These are phyloP conservation scores for Globisporangium alternatum DNA, from an alignment of 352 stramenopile species.

Conservation along the genomic window DNA sequence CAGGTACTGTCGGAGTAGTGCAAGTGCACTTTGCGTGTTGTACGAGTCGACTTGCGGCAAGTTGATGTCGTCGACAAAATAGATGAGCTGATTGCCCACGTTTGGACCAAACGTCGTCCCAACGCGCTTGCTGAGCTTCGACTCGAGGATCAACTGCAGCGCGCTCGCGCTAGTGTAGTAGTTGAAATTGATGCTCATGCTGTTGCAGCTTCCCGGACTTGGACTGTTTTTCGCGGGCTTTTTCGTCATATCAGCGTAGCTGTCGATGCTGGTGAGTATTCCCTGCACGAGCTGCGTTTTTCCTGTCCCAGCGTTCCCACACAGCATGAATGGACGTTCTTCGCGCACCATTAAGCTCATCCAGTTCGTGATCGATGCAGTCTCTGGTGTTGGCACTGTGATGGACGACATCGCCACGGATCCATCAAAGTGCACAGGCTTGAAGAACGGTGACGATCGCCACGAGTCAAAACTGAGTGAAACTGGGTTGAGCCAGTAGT, in stretches of 20 bases:
- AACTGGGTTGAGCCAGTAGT: conserved; percentile 94
- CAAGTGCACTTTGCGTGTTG: conserved; percentile 93
- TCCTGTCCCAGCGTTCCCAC: conserved; percentile 88
- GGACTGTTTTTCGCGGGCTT: conserved; percentile 11
- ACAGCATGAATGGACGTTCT: conserved; percentile 92
- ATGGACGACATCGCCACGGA: conserved; percentile 79
- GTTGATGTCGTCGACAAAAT: conserved; percentile 97
- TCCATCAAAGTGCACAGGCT: conserved; percentile 69
- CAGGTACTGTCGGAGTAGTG: conserved; percentile 92
- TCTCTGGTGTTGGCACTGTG: conserved; percentile 93
- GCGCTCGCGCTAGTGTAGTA: conserved; percentile 74
- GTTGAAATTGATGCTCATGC: conserved; percentile 85
- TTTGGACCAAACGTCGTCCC: conserved; percentile 77
- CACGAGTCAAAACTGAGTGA: conserved; percentile 91
- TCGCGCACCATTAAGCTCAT: conserved; percentile 93
- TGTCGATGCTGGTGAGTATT: conserved; percentile 56
- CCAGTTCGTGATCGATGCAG: conserved; percentile 91
- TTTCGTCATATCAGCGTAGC: conserved; percentile 23
- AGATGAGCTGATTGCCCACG: conserved; percentile 86
- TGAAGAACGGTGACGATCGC: conserved; percentile 92
- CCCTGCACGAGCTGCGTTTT: conserved; percentile 94
- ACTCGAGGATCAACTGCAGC: conserved; percentile 85
- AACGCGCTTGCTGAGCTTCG: conserved; percentile 89
- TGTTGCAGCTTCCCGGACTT: conserved; percentile 38
- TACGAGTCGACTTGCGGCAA: conserved; percentile 93